Evolutionary conservation across 768 basidiomycete species (phyloP), one percentile per base, ranked within the genome.

Genomic region (Naganishia friedmannii): DNA sequence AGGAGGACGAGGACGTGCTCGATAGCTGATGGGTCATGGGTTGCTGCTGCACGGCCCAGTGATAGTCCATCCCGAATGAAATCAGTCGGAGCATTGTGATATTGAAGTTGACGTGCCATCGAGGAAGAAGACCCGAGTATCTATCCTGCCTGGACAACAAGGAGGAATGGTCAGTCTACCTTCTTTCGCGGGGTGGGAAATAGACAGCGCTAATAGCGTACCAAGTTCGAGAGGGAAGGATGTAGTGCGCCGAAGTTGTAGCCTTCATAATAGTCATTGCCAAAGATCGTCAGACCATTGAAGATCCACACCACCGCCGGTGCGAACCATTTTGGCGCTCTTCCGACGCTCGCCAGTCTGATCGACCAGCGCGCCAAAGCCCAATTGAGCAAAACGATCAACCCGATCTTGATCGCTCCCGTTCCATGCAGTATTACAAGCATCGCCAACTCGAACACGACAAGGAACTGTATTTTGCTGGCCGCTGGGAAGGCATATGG

Each of bases 71-170:
- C 72, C 88, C 90, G 83, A 93, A 99, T 0, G 93, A 94, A 7
- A 99, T 85, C 17, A 97, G 85, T 37, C 95, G 87, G 51, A 98
- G 85, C 90, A 94, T 94, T 2, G 93, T 93, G 74, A 98, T 93
- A 79, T 98, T 98, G 84, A 95, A 98, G 74, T 84, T 86, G 74
- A 98, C 85, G 74, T 97, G 87, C 96, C 96, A 99, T 23, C 93
- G 85, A 13, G 93, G 90, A 71, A 94, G 89, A 21, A 91, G 82
- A 7, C 96, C 96, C 8, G 46, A 56, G 45, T 77, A 72, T 0
- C 56, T 57, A 65, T 82, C 78, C 85, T 83, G 73, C 85, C 60
- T 63, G 60, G 28, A 10, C 53, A 48, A 28, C 34, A 26, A 32
- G 31, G 29, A 37, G 60, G 26, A 28, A 26, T 26, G 7, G 10